A percentile compares a stretch with the other conserved stretches of the same genome.
Conservation (phyloP, 192 early-diverging fungal genomes). For the Entomortierella parvispora region DNA sequence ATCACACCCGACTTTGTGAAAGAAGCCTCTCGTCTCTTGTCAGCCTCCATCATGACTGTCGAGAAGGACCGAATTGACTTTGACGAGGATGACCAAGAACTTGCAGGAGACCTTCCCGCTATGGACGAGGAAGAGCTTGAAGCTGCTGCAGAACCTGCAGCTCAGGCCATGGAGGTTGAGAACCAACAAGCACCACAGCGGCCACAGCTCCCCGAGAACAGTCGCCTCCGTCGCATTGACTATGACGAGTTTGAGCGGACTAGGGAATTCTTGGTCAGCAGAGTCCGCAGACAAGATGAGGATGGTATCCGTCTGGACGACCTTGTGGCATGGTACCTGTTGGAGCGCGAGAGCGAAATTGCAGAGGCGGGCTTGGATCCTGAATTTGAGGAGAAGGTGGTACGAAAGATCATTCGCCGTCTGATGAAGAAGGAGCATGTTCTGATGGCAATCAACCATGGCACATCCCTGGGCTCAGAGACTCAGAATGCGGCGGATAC, state of each 20-base stretch:
- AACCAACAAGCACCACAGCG: neutral
- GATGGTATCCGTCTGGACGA: conserved; percentile 33
- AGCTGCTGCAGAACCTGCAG: neutral
- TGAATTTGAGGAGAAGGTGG: conserved; percentile 33
- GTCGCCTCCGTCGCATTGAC: conserved; percentile 45
- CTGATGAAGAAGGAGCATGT: conserved; percentile 49
- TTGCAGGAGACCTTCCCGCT: conserved; percentile 21
- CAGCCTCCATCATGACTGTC: conserved; percentile 90
- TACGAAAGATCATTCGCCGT: conserved; percentile 49
- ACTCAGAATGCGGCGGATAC: conserved; percentile 27
- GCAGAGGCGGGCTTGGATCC: conserved; percentile 30
- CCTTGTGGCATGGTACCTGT: conserved; percentile 40
- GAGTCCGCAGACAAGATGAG: conserved; percentile 36
- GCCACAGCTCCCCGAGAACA: conserved; percentile 4
- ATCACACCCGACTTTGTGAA: conserved; percentile 79
- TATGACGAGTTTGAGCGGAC: conserved; percentile 49
- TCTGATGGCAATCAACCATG: conserved; percentile 38
- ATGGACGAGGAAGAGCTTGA: conserved; percentile 46
- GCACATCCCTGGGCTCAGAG: conserved; percentile 2
- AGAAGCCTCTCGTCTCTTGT: conserved; percentile 86
- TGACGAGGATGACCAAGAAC: conserved; percentile 56
- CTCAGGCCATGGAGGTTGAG: conserved; percentile 41
- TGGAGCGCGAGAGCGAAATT: conserved; percentile 28
- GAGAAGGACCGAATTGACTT: conserved; percentile 82
- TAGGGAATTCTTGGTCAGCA: conserved; percentile 43